phyloP scores from a whole-genome alignment of 305 asterid genomes.

The Galium porrigens region DNA sequence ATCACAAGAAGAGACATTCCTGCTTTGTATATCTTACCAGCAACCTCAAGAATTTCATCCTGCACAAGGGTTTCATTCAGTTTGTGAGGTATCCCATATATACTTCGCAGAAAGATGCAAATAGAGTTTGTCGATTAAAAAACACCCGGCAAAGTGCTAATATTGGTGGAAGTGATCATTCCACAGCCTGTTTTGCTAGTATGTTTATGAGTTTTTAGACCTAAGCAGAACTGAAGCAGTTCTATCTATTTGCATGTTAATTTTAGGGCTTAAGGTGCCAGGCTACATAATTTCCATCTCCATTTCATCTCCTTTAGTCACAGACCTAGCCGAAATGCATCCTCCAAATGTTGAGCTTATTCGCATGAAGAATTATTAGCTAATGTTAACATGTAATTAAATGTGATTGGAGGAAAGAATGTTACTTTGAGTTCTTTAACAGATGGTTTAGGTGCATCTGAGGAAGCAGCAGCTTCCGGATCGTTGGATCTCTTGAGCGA shows the following conservation, averaged over 20 bases:
- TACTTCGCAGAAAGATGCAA: neutral
- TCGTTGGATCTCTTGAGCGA: constrained; percentile 85
- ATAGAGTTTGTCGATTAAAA: neutral
- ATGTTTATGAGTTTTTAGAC: neutral
- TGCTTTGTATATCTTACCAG: constrained; percentile 78
- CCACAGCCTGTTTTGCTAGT: neutral
- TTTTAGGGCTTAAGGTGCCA: neutral
- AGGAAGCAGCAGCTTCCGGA: constrained; percentile 54
- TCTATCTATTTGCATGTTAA: neutral
- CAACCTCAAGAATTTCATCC: constrained; percentile 97
- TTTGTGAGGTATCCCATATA: neutral
- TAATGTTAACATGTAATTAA: neutral
- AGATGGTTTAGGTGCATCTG: constrained; percentile 77
- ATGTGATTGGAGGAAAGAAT: neutral
- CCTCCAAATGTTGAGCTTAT: neutral
- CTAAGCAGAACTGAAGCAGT: neutral
- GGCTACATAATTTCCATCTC: neutral
- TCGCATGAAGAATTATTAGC: neutral
- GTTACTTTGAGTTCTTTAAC: constrained; percentile 72
- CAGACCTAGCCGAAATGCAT: neutral
- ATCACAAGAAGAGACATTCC: constrained; percentile 96
- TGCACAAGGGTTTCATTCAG: constrained; percentile 17
- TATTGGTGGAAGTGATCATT: neutral
- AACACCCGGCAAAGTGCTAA: neutral
- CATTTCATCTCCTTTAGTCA: neutral